These are phyloP conservation scores for Kluyveromyces sp. DNA, from an alignment of 1,139 yeast genomes.

Conservation along the genomic window DNA sequence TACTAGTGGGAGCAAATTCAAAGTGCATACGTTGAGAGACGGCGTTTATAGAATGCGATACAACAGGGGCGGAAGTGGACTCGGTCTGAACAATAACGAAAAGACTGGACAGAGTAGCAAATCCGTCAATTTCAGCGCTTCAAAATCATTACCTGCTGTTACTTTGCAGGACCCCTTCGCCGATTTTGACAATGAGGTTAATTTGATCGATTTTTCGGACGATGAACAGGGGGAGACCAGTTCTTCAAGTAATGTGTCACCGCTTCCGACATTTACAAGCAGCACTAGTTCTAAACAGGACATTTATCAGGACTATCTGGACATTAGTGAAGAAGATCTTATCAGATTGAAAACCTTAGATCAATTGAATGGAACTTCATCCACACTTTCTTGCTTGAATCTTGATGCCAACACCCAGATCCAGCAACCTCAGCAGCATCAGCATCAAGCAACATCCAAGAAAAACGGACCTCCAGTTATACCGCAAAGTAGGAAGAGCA, in stretches of 20 bases:
- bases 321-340: constrained; percentile 18
- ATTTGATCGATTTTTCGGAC: constrained; percentile 13
- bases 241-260: neutral
- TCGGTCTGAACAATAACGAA: constrained; percentile 2
- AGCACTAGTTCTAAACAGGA: constrained; percentile 2
- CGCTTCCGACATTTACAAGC: neutral
- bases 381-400: constrained; percentile 6
- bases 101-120: constrained; percentile 1
- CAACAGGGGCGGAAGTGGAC: constrained; percentile 5
- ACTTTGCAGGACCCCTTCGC: constrained; percentile 6
- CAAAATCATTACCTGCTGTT: constrained; percentile 17
- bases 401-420: constrained; percentile 13
- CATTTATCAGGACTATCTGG: constrained; percentile 20
- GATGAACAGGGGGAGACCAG: constrained; percentile 5
- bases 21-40: constrained; percentile 6
- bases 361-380: constrained; percentile 29
- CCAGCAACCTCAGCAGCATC: constrained; percentile 1
- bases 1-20: neutral
- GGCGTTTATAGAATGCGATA: constrained; percentile 6
- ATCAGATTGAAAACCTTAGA: constrained; percentile 32
- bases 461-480: constrained; percentile 7
- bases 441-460: constrained; percentile 9
- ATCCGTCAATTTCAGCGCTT: constrained; percentile 20
- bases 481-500: neutral
- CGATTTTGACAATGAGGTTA: constrained; percentile 16